phyloP scores from a whole-genome alignment of 768 basidiomycete species.

The Suillus paluster region DNA sequence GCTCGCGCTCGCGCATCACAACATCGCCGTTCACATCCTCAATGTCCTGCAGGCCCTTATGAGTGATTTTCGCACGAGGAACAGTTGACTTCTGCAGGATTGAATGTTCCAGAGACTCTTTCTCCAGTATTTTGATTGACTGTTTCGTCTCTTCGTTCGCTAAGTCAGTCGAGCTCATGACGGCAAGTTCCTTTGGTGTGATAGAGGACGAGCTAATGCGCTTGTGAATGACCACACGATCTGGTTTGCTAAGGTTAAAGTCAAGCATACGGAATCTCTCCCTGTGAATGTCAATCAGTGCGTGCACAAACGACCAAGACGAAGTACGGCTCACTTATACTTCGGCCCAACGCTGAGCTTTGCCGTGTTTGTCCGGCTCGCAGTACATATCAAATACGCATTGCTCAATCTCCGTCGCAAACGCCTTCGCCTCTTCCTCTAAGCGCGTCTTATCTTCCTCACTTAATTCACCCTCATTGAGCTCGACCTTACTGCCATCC shows the following conservation, averaged over 20 bases:
- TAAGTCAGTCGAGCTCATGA: constrained; percentile 88
- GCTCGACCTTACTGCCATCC: constrained; percentile 39
- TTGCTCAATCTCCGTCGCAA: constrained; percentile 74
- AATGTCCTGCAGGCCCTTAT: constrained; percentile 92
- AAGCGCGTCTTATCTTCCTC: constrained; percentile 63
- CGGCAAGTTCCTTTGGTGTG: constrained; percentile 71
- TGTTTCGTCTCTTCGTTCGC: constrained; percentile 87
- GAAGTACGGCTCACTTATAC: constrained; percentile 68
- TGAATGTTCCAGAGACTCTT: constrained; percentile 83
- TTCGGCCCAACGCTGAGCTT: constrained; percentile 67
- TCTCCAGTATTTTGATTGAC: constrained; percentile 80
- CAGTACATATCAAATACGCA: constrained; percentile 76
- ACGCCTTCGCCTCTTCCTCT: constrained; percentile 60
- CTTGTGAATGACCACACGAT: constrained; percentile 78
- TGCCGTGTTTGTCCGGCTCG: constrained; percentile 76
- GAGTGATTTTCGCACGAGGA: constrained; percentile 83
- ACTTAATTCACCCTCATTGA: constrained; percentile 57
- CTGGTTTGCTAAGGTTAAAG: constrained; percentile 85
- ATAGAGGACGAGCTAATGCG: constrained; percentile 74
- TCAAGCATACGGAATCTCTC: constrained; percentile 90
- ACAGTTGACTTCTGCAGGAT: constrained; percentile 74
- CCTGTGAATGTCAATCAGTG: constrained; percentile 43
- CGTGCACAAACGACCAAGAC: constrained; percentile 5
- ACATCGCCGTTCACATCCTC: constrained; percentile 73
- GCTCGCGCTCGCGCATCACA: constrained; percentile 37